phyloP scores from a whole-genome alignment of 257 asterid species.

The Solanum tacnaense region DNA sequence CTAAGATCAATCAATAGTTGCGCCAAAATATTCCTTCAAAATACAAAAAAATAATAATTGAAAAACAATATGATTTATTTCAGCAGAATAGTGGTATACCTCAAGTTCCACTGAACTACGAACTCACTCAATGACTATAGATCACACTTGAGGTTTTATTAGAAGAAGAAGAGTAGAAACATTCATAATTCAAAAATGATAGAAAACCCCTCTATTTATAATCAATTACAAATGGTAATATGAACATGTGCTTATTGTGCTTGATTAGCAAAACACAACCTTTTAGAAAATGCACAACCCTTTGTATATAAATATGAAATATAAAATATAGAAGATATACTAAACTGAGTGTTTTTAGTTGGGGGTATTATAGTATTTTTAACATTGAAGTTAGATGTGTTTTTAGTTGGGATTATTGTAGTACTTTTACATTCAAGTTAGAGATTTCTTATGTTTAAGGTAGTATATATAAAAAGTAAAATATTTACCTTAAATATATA shows the following conservation, averaged over 20 bases:
- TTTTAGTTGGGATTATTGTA: too few species aligned
- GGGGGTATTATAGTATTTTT: too few species aligned
- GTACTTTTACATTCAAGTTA: too few species aligned
- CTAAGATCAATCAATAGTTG: not conserved
- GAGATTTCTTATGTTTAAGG: too few species aligned
- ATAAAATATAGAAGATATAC: too few species aligned
- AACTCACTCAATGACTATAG: rapidly evolving
- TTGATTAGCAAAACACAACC: not conserved
- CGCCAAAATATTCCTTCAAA: not conserved
- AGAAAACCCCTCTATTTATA: not conserved
- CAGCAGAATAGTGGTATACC: not conserved
- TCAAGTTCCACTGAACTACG: rapidly evolving
- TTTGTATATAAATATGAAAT: too few species aligned
- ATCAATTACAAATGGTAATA: not conserved
- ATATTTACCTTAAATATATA: not conserved
- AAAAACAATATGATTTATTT: not conserved
- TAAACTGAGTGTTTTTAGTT: too few species aligned
- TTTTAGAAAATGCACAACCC: not conserved
- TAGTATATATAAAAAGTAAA: too few species aligned
- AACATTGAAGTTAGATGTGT: too few species aligned
- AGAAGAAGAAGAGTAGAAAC: not conserved
- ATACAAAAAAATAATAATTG: not conserved
- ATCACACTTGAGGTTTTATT: too few species aligned
- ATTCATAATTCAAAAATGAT: not conserved
- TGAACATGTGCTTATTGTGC: not conserved